A percentile compares a stretch with the other conserved stretches of the same genome.
phyloP scores from a whole-genome alignment of 306 rosid species.

The Dalbergia cochinchinensis region DNA sequence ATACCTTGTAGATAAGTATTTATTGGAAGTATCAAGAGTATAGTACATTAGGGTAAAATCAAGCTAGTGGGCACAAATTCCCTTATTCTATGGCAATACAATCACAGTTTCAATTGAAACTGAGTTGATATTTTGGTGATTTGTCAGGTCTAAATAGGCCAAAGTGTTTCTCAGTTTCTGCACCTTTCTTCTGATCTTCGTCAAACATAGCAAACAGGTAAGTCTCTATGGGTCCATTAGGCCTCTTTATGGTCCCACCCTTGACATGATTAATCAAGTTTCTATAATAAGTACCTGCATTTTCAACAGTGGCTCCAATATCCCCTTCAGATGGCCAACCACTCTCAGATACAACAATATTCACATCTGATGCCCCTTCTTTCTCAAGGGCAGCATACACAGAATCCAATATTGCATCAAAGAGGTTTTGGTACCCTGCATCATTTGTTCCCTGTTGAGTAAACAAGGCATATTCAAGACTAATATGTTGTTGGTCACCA shows the following conservation, averaged over 20 bases:
- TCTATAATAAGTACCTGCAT: conserved; percentile 59
- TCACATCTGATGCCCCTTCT: conserved; percentile 51
- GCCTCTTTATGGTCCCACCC: conserved; percentile 67
- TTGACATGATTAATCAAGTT: conserved; percentile 64
- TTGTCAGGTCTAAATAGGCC: conserved; percentile 56
- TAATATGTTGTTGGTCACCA: not conserved
- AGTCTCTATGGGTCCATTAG: conserved; percentile 53
- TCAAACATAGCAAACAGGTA: conserved; percentile 67
- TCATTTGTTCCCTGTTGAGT: conserved; percentile 48
- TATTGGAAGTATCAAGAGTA: too few relatives aligned
- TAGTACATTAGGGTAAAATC: too few relatives aligned
- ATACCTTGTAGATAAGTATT: too few relatives aligned
- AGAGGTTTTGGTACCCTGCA: conserved; percentile 62
- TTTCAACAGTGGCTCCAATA: conserved; percentile 45
- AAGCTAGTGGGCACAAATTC: not conserved
- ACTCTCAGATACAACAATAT: conserved; percentile 70
- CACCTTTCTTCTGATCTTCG: conserved; percentile 39
- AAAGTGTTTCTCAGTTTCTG: conserved; percentile 50
- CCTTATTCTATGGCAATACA: conserved; percentile 25
- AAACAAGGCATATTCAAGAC: conserved; percentile 61
- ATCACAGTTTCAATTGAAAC: not conserved
- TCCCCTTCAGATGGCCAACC: conserved; percentile 82
- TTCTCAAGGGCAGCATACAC: conserved; percentile 73
- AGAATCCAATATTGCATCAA: conserved; percentile 65
- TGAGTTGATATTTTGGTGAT: conserved; percentile 54